These are phyloP conservation scores for Candida krabiensis DNA, from an alignment of 805 yeast genomes.

Conservation along the genomic window DNA sequence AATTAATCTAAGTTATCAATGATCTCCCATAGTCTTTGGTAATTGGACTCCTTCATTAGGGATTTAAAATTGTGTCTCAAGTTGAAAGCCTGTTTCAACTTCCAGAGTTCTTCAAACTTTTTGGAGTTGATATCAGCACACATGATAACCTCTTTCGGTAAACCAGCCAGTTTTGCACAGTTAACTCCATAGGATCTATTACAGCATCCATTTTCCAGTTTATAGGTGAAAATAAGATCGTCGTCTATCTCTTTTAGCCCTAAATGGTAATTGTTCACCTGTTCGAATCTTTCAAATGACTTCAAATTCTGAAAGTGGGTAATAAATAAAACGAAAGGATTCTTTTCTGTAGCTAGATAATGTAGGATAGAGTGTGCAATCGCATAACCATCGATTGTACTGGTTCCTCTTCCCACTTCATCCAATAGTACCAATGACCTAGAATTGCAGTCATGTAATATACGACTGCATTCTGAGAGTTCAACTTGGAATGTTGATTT, in stretches of 20 bases:
- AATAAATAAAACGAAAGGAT: slow-evolving; percentile 69
- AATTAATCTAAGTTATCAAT: slow-evolving; percentile 21
- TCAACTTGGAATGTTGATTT: slow-evolving; percentile 85
- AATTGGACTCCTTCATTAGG: slow-evolving; percentile 1
- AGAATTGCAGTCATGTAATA: slow-evolving; percentile 48
- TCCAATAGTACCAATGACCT: slow-evolving; percentile 66
- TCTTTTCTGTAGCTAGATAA: slow-evolving; percentile 46
- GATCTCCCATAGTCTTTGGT: slow-evolving; percentile 17
- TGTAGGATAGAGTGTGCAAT: slow-evolving; percentile 73
- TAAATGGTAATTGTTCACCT: slow-evolving; percentile 68
- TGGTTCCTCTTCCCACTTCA: slow-evolving; percentile 75
- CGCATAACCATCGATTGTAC: slow-evolving; percentile 75
- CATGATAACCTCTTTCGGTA: slow-evolving; percentile 47
- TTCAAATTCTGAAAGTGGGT: slow-evolving; percentile 80
- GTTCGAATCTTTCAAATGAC: slow-evolving; percentile 41
- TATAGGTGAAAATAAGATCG: slow-evolving; percentile 51
- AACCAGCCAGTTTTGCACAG: slow-evolving; percentile 75
- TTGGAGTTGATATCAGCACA: slow-evolving; percentile 42
- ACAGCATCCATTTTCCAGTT: slow-evolving; percentile 48
- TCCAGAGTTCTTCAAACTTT: slow-evolving; percentile 23
- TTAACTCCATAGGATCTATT: slow-evolving; percentile 78
- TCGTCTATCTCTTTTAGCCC: slow-evolving; percentile 40
- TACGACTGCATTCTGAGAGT: slow-evolving; percentile 62
- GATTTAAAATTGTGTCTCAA: slow-evolving; percentile 6
- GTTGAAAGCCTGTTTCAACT: slow-evolving; percentile 14